Conservation (phyloP, 257 asterid genomes). For the Nicotiana tabacum region DNA sequence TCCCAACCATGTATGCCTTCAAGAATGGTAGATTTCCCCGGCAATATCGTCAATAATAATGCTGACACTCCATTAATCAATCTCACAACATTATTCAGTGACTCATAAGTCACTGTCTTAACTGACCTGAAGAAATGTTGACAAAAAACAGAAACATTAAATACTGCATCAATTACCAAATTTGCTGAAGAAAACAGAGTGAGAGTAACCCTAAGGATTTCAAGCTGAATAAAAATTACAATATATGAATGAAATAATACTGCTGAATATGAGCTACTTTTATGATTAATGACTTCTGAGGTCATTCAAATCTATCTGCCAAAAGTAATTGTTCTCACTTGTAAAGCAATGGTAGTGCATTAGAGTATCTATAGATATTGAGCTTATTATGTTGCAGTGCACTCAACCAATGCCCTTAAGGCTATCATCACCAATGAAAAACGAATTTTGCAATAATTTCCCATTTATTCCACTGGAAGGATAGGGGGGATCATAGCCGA, state of each 20-base stretch:
- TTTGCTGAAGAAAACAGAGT: neutral
- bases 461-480: neutral
- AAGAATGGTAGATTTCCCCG: constrained; percentile 88
- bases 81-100: constrained; percentile 82
- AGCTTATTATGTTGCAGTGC: neutral
- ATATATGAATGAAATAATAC: neutral
- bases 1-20: constrained; percentile 99
- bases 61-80: constrained; percentile 93
- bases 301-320: neutral
- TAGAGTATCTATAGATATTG: neutral
- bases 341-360: neutral
- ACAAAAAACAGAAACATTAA: neutral
- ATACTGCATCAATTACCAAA: neutral
- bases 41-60: constrained; percentile 70
- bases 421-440: neutral
- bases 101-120: constrained; percentile 84
- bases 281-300: neutral
- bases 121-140: constrained; percentile 59
- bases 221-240: neutral
- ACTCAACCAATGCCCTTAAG: neutral
- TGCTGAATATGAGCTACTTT: neutral
- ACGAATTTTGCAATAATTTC: neutral
- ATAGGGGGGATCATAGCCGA: neutral
- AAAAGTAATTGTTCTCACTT: neutral
- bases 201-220: constrained; percentile 5